A percentile compares a stretch with the other conserved stretches of the same genome.
Evolutionary conservation across 495 filamentous ascomycete species (phyloP).

Genomic region (Sabuloglossum arenarium): DNA sequence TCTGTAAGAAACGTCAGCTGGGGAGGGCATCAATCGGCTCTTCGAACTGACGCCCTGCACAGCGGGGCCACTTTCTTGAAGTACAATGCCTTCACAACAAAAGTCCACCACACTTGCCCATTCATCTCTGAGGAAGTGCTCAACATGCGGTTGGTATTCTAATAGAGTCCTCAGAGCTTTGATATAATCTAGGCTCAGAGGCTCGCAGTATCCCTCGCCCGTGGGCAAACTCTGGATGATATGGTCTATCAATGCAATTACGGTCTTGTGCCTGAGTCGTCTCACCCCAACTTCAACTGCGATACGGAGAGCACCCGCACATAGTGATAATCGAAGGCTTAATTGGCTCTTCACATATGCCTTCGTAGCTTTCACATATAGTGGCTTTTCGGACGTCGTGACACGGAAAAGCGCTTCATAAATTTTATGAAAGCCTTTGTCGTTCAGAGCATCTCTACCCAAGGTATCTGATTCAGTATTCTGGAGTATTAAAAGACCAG

Average conservation of each 20-base stretch:
- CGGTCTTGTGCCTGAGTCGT: slow-evolving; percentile 52
- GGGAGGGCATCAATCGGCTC: neutral
- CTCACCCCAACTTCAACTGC: slow-evolving; percentile 44
- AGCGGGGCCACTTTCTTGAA: neutral
- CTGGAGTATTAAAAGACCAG: neutral
- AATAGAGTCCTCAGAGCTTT: slow-evolving; percentile 51
- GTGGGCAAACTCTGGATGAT: slow-evolving; percentile 53
- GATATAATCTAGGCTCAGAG: slow-evolving; percentile 57
- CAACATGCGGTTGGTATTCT: slow-evolving; percentile 51
- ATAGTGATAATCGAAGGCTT: slow-evolving; percentile 38
- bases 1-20: neutral
- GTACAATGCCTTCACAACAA: slow-evolving; percentile 29
- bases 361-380: slow-evolving; percentile 34
- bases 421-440: slow-evolving; percentile 61
- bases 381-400: slow-evolving; percentile 40
- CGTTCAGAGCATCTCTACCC: slow-evolving; percentile 32
- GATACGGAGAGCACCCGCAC: slow-evolving; percentile 49
- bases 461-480: slow-evolving; percentile 8
- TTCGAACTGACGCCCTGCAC: neutral
- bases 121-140: slow-evolving; percentile 43
- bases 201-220: slow-evolving; percentile 42
- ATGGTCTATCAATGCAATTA: slow-evolving; percentile 59
- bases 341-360: slow-evolving; percentile 24
- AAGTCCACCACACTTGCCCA: slow-evolving; percentile 55
- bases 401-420: slow-evolving; percentile 64